Conservation (phyloP, 2,329 filamentous ascomycete genomes). For the Monosporascus sp. region DNA sequence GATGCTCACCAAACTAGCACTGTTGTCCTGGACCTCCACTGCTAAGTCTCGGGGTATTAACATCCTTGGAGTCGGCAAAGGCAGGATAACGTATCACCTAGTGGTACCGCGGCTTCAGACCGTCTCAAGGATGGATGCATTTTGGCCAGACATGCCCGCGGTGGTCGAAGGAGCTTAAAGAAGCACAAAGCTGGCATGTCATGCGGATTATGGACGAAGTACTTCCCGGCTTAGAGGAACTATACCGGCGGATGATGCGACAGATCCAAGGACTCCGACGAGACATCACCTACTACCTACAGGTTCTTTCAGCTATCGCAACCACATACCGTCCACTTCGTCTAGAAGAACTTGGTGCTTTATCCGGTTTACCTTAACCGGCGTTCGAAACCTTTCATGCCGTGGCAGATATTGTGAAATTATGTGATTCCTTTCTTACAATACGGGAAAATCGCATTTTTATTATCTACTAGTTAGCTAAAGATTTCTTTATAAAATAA, state of each 20-base stretch:
- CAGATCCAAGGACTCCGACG: constrained; percentile 23
- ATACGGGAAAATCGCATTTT: constrained; percentile 23
- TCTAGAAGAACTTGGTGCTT: constrained; percentile 26
- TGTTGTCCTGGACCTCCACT: too few species aligned
- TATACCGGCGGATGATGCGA: constrained; percentile 35
- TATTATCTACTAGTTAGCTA: constrained; percentile 39
- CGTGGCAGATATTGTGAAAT: constrained; percentile 23
- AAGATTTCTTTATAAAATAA: constrained; percentile 30
- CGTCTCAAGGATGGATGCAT: too few species aligned
- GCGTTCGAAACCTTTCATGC: not conserved
- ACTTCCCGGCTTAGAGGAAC: constrained; percentile 27
- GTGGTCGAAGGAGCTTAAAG: constrained; percentile 14
- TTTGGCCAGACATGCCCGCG: too few species aligned
- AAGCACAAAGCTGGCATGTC: constrained; percentile 8
- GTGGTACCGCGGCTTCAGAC: too few species aligned
- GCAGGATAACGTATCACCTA: too few species aligned
- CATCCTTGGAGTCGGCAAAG: too few species aligned
- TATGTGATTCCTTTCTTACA: constrained; percentile 36
- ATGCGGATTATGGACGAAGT: constrained; percentile 12
- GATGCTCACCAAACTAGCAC: too few species aligned
- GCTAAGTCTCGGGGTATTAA: too few species aligned
- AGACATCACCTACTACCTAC: constrained; percentile 24
- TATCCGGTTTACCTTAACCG: constrained; percentile 6
- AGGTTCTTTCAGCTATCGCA: constrained; percentile 27
- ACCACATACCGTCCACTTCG: constrained; percentile 31